Evolutionary conservation across 768 basidiomycete species (phyloP), one percentile per base, ranked within the genome.

Genomic region (Cyathus striatus): DNA sequence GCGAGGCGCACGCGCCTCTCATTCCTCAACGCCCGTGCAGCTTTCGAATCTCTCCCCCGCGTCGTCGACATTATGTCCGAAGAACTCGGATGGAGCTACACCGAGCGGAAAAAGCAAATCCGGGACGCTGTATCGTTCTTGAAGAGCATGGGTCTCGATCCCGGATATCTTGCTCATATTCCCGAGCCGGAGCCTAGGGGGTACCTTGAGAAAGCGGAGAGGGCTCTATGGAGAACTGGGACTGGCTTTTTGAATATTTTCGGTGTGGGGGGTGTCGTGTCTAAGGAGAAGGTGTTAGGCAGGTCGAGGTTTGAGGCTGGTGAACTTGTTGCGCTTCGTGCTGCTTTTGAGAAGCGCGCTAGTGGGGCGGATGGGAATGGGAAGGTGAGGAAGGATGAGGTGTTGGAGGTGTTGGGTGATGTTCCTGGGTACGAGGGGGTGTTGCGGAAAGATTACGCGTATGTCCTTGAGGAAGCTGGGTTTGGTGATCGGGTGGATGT

Each of bases 41-140:
- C 95, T 0, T 75, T 94, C 23, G 80, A 85, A 22, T 80, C 86
- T 0, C 80, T 99, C 40, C 93, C 94, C 2, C 75, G 76, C 23
- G 84, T 99, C 38, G 82, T 95, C 47, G 89, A 90, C 45, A 86
- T 96, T 61, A 95, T 97, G 92, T 78, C 79, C 4, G 76, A 76
- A 13, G 92, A 97, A 57, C 75, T 94, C 5, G 69, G 73, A 10
- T 99, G 95, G 95, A 72, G 75, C 46, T 60, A 64, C 21, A 51
- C 68, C 13, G 75, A 83, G 52, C 76, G 81, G 51, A 61, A 66
- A 41, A 54, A 64, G 43, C 87, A 97, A 62, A 67, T 85, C 43
- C 62, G 67, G 23, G 58, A 63, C 3, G 79, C 82, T 0, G 69
- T 85, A 16, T 61, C 58, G 33, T 95, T 90, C 67, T 73, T 96